Evolutionary conservation across 1,284 basidiomycete species (phyloP).

Genomic region (Puccinia horiana): DNA sequence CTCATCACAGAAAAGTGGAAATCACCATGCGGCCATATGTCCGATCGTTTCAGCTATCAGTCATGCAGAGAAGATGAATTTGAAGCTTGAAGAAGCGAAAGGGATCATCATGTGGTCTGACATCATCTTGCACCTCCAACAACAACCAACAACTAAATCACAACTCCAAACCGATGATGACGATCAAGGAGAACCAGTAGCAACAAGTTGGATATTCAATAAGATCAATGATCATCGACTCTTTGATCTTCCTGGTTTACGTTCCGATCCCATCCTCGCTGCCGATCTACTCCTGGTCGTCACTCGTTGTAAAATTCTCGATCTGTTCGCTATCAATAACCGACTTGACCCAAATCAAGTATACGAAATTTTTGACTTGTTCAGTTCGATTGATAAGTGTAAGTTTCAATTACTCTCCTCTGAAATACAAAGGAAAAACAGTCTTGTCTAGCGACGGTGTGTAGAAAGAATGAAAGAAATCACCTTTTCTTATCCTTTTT

Average conservation of each 20-base stretch:
- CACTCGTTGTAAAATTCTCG: slow-evolving; percentile 4
- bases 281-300: slow-evolving; percentile 6
- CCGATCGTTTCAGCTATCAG: slow-evolving; percentile 31
- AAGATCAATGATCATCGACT: neutral
- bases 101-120: slow-evolving; percentile 35
- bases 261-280: neutral
- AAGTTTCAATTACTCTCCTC: neutral
- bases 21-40: slow-evolving; percentile 25
- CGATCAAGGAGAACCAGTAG: neutral
- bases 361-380: slow-evolving; percentile 20
- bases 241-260: slow-evolving; percentile 23
- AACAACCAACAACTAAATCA: neutral
- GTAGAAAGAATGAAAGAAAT: neutral
- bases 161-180: neutral
- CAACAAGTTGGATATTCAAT: slow-evolving; percentile 8
- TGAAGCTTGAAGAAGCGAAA: slow-evolving; percentile 32
- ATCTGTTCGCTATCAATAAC: neutral
- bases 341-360: neutral
- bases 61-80: slow-evolving; percentile 33
- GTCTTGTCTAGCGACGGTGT: neutral
- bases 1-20: slow-evolving; percentile 5
- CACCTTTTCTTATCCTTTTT: too few relatives aligned
- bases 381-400: neutral
- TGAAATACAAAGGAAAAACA: neutral
- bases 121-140: slow-evolving; percentile 18